phyloP scores from a whole-genome alignment of 2,329 filamentous ascomycete species.

The Colletotrichum sp. region DNA sequence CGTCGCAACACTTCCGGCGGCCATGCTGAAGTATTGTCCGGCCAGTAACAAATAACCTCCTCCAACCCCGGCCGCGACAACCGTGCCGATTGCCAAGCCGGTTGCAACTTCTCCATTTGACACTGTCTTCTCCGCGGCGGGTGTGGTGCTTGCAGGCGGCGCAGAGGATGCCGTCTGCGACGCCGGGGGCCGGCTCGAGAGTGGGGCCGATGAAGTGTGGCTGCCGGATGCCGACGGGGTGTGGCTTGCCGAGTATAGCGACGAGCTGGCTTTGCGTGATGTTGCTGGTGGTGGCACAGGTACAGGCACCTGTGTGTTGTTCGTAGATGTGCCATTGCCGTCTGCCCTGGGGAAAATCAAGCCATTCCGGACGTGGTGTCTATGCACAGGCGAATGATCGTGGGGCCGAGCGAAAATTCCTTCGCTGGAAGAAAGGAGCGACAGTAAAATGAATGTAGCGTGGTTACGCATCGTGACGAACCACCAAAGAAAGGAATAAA shows the following conservation, averaged over 20 bases:
- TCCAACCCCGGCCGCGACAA: not conserved
- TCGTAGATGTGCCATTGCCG: not conserved
- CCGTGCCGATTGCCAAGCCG: not conserved
- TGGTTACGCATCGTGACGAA: not conserved
- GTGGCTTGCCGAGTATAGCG: not conserved
- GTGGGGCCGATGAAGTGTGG: not conserved
- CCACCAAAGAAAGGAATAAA: not conserved
- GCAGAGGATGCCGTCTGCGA: not conserved
- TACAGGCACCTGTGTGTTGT: not conserved
- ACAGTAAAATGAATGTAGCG: not conserved
- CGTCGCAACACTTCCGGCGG: not conserved
- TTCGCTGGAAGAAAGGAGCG: not conserved
- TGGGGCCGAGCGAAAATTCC: not conserved
- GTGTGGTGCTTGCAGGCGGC: not conserved
- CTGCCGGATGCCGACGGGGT: not conserved
- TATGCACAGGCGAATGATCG: not conserved
- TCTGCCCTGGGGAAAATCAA: not conserved
- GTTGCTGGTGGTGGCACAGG: not conserved
- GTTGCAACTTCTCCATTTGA: not conserved
- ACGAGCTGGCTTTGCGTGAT: not conserved
- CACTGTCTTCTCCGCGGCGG: not conserved
- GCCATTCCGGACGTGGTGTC: not conserved
- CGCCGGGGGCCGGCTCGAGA: not conserved
- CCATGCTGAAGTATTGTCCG: not conserved
- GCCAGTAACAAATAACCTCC: not conserved